Base-by-base conservation (phyloP, 192 early-diverging fungal species). In the Haplosporangium gracile region DNA sequence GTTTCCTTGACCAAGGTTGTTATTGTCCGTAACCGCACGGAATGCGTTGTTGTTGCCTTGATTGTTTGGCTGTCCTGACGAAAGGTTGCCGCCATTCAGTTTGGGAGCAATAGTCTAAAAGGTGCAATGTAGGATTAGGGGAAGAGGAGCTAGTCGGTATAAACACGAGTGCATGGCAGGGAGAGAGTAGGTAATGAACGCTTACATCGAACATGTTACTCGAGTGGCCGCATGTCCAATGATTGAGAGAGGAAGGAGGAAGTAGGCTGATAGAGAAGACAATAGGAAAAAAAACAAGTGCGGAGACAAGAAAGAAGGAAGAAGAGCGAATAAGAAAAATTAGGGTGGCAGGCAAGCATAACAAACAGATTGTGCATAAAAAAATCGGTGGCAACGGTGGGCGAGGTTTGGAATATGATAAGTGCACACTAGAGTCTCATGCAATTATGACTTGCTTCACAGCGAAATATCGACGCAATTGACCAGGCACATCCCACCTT, bases 181-280 rank as follows among this genome's bases (percentile, higher is more conserved):
- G 29, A 26, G 29, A 65, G n/a, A 24, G 26, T 32, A 29, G 10
- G 22, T 32, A 29, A 15, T 26, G 72, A 36, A 1, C 49, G 7
- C 79, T 45, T 75, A 26, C 80, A 45, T 75, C 68, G 42, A 81
- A 81, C 80, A 81, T 65, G 29, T 75, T 70, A 53, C 70, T 80
- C 43, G 38, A 26, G 16, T 6, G n/a, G 71, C 68, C 43, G 47
- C 80, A 81, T 81, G 72, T 80, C 63, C 43, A 32, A 65, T 32
- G 26, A 11, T 26, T 13, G 60, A 65, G 60, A 65, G 7, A 7
- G 10, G 8, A n/a, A 7, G n/a, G 24, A 24, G 2, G 24, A 26
- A 57, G n/a, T 51, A 49, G 22, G 39, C n/a, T 63, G 49, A 49
- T 10, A 4, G 40, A 45, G 22, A 45, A 65, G 72, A 45, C 43